Base-by-base conservation (phyloP, 257 asterid species). In the Solanum clarkiae region DNA sequence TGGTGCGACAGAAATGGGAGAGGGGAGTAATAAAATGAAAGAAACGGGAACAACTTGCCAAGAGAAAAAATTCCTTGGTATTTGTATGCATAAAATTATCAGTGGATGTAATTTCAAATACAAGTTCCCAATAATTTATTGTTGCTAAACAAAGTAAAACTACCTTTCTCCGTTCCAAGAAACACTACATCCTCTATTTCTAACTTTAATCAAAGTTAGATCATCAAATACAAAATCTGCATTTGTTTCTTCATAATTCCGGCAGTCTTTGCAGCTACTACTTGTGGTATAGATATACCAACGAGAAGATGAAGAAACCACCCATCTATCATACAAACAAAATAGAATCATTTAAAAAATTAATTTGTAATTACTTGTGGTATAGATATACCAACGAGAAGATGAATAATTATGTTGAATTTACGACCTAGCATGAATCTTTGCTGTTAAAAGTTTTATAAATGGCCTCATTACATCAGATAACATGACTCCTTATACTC, bases 221-320 rank as follows among this genome's bases (percentile, higher is more conserved):
- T 16, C 82, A 44, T 45, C 81, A 51, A 53, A 77, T 49, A 16
- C 63, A 51, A 77, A 49, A 77, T 49, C 22, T 22, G 82, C 62
- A 49, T 62, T 24, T 51, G 57, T 13, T 14, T 75, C 82, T 77
- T 77, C 62, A 51, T 49, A 49, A 16, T 24, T 84, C 72, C 53
- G 36, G 62, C 32, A 36, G 77, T 45, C 57, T n/a, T 85, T 69
- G 44, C 84, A 14, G 84, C 91, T 89, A 94, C 93, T 94, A 94
- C 93, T 94, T 94, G 55, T 94, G 87, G 91, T 94, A 94, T 51
- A 94, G 90, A 87, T 90, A 93, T 47, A 82, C 93, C 87, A 90
- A 20, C 59, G 93, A 89, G 90, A 94, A 94, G 45, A 93, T n/a
- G 63, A 93, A 91, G 92, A 93, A 93, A 57, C 95, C 97, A 24